These are phyloP conservation scores for Fusarium pilosicola DNA, from an alignment of 2,329 filamentous ascomycete species.

Conservation along the genomic window DNA sequence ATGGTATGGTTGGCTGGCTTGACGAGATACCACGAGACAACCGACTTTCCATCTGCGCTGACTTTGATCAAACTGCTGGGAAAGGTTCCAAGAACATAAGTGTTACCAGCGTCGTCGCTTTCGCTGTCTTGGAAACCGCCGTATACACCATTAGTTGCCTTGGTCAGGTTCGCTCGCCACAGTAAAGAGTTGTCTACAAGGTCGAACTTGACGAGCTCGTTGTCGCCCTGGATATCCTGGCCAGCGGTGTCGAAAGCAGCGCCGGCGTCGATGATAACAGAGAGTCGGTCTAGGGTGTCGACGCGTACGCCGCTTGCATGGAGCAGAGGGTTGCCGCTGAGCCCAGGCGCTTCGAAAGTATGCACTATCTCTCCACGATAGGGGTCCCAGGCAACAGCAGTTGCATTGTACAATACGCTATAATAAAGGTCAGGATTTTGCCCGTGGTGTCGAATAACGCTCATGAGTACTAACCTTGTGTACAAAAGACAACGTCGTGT, in stretches of 20 bases:
- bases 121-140: conserved; percentile 54
- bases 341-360: conserved; percentile 42
- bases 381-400: conserved; percentile 12
- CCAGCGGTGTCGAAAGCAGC: conserved; percentile 49
- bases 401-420: conserved; percentile 15
- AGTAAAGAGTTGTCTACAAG: conserved; percentile 34
- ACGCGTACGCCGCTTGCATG: conserved; percentile 49
- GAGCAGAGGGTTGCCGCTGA: conserved; percentile 39
- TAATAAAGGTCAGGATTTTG: neutral
- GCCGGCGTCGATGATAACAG: conserved; percentile 50
- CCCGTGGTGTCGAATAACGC: fast-evolving
- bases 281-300: conserved; percentile 48
- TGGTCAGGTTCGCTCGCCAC: conserved; percentile 49
- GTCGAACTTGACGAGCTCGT: conserved; percentile 51
- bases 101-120: conserved; percentile 49
- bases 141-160: conserved; percentile 43
- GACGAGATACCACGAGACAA: conserved; percentile 48
- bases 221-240: conserved; percentile 49
- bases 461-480: neutral
- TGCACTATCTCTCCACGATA: conserved; percentile 36
- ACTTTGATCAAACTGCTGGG: conserved; percentile 51
- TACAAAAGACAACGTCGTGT: conserved; percentile 12
- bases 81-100: conserved; percentile 52
- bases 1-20: conserved; percentile 41
- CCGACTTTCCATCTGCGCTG: conserved; percentile 42